These are phyloP conservation scores for Yamadazyma oceani DNA, from an alignment of 1,139 yeast species.

Conservation along the genomic window DNA sequence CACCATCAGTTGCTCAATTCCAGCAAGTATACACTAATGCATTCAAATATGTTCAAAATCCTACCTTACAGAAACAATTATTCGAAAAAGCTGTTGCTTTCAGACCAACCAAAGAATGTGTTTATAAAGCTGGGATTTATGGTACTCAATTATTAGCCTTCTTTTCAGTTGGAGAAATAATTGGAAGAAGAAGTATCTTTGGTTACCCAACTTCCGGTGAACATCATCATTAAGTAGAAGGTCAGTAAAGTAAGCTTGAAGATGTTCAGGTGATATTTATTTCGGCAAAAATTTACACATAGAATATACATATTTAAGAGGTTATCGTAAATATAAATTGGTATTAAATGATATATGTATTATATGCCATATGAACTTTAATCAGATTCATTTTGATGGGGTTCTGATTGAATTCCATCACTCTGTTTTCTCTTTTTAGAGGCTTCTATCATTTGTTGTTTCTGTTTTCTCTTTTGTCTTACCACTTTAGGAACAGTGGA, in stretches of 20 bases:
- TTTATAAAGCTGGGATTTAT: conserved; percentile 70
- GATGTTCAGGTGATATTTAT: no score
- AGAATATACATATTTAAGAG: not conserved
- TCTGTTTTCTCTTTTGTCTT: conserved; percentile 62
- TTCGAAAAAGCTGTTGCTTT: conserved; percentile 43
- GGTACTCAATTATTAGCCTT: conserved; percentile 85
- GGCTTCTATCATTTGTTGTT: conserved; percentile 74
- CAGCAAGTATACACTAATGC: conserved; percentile 67
- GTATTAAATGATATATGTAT: no score
- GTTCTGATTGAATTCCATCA: no score
- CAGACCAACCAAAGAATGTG: conserved; percentile 56
- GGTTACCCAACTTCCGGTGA: conserved; percentile 67
- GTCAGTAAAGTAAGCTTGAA: no score
- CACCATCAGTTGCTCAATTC: conserved; percentile 80
- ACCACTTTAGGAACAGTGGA: conserved; percentile 82
- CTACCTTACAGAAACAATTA: conserved; percentile 49
- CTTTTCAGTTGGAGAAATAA: conserved; percentile 92
- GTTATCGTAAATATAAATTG: no score
- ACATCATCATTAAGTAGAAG: conserved; percentile 26
- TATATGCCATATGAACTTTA: no score
- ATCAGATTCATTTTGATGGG: no score
- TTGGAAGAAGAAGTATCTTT: conserved; percentile 91
- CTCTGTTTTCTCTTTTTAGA: conserved; percentile 60
- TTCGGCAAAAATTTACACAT: no score
- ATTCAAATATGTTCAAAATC: conserved; percentile 37